A percentile compares a stretch with the other conserved stretches of the same genome.
Conservation (phyloP, 352 stramenopile species). For the Peronospora belbahrii region DNA sequence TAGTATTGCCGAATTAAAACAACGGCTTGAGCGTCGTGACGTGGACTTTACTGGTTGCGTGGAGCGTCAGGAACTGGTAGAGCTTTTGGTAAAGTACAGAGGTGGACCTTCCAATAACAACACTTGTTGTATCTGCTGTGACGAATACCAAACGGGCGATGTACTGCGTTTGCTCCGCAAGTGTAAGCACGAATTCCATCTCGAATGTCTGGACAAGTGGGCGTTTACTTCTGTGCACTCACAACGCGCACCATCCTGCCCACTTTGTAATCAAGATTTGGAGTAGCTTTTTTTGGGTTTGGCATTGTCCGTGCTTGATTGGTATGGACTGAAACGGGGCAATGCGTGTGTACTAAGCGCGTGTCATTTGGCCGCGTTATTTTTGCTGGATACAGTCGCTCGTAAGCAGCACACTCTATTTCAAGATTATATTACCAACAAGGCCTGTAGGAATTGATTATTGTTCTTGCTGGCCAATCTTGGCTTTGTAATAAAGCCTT, state of each 20-base stretch:
- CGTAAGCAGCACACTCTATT: conserved; percentile 4
- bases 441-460: background rate
- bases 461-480: conserved; percentile 2
- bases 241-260: conserved; percentile 60
- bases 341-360: background rate
- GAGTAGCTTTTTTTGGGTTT: conserved; percentile 34
- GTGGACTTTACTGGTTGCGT: conserved; percentile 55
- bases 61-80: conserved; percentile 63
- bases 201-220: conserved; percentile 87
- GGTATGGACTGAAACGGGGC: background rate
- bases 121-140: conserved; percentile 84
- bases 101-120: conserved; percentile 78
- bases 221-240: conserved; percentile 70
- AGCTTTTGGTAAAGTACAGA: conserved; percentile 61
- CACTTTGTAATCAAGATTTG: conserved; percentile 75
- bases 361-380: conserved; percentile 3
- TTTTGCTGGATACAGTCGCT: conserved; percentile 2
- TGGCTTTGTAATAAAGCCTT: background rate
- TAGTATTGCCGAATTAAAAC: conserved; percentile 62
- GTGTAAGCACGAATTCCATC: conserved; percentile 85
- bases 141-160: conserved; percentile 76
- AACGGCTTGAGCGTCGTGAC: conserved; percentile 58
- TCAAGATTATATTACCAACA: conserved; percentile 6
- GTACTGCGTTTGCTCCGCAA: conserved; percentile 66
- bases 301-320: background rate